Base-by-base conservation (phyloP, 257 asterid genomes). In the Eustoma russellianum region DNA sequence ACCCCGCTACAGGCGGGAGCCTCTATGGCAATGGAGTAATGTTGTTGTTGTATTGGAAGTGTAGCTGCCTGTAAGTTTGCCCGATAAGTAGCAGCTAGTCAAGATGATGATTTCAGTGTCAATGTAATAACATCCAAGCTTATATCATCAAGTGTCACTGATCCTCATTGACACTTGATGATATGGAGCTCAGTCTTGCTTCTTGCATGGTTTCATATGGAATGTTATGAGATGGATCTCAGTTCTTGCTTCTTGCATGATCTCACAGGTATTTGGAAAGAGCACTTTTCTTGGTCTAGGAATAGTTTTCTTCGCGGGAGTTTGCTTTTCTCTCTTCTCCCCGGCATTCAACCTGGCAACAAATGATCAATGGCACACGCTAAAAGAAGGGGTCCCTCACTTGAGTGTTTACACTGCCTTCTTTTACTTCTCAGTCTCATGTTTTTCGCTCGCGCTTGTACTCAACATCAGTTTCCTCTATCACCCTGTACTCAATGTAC, bases 311-410 rank as follows among this genome's bases (percentile, higher is more conserved):
- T 87, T 91, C n/a, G 94, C 97, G 0, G 98, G 98, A 50, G 9
- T 82, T 44, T 87, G 95, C 65, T 88, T 91, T 59, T 91, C 98
- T 34, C 74, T 91, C 13, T 84, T 91, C 41, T 78, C 95, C 7
- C 98, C 98, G 0, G 98, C 98, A 6, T 82, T 91, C 81, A 87
- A 87, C 68, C 51, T 91, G 41, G 94, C 97, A 28, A 87, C 98
- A 0, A 91, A 91, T 33, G 98, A 91, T 66, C 96, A 91, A 30
- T 91, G 93, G 95, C 72, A 84, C 24, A 77, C 90, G 5, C 50
- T 91, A 40, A 62, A 73, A 52, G 48, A 66, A 3, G 94, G 90
- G 4, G 85, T 84, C 43, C 94, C 85, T 6, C 96, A 80, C 72
- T 57, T 91, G 50, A 84, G 75, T 13, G 95, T 87, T 41, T 91